Evolutionary conservation across 1,284 basidiomycete species (phyloP).

Genomic region (Trichosporon sp.): DNA sequence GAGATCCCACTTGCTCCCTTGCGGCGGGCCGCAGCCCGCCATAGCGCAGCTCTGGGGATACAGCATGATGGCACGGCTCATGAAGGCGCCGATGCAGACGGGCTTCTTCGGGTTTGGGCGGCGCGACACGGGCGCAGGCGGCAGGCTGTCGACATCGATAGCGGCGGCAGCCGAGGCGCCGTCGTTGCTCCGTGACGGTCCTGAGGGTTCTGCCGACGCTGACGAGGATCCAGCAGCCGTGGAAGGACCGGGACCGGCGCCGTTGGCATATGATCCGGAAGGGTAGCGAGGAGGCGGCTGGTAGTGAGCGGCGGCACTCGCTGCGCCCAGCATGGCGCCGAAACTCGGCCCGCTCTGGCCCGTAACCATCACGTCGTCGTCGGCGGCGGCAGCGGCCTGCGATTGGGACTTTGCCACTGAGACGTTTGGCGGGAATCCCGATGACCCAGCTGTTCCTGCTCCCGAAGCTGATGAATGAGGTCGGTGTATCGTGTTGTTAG

Average conservation of each 20-base stretch:
- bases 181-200: not conserved
- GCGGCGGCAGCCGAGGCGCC: constrained; percentile 36
- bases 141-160: constrained; percentile 42
- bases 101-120: constrained; percentile 41
- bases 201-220: no score
- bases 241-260: not conserved
- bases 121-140: constrained; percentile 37
- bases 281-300: not conserved
- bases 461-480: not conserved
- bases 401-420: not conserved
- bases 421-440: not conserved
- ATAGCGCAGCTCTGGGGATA: constrained; percentile 77
- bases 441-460: not conserved
- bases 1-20: constrained; percentile 39
- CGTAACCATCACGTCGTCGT: constrained; percentile 16
- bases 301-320: constrained; percentile 6
- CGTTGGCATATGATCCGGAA: not conserved
- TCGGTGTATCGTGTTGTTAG: not conserved
- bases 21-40: constrained; percentile 56
- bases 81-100: constrained; percentile 84
- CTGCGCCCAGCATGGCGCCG: constrained; percentile 2
- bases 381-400: not conserved
- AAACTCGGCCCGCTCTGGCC: constrained; percentile 1
- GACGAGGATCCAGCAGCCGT: no score
- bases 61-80: constrained; percentile 77